Conservation (phyloP, 2,329 filamentous ascomycete species). For the Hymenotorrendiella dingleyae region DNA sequence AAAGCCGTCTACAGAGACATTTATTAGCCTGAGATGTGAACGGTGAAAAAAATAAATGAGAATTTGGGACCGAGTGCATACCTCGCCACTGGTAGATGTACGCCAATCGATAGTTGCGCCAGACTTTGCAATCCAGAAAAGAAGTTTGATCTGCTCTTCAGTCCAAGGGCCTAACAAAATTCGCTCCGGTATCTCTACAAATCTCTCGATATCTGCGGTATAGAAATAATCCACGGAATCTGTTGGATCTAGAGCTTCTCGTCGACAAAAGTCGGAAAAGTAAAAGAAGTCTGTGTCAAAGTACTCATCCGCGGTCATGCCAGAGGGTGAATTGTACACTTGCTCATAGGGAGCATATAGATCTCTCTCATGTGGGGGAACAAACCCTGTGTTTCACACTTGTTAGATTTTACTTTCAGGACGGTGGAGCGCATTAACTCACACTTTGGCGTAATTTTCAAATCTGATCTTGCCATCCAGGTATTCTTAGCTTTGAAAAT, state of each 20-base stretch:
- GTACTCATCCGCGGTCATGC: constrained; percentile 9
- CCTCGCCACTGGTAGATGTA: constrained; percentile 27
- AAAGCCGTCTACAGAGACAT: constrained; percentile 17
- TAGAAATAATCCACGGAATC: neutral
- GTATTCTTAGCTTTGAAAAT: constrained; percentile 21
- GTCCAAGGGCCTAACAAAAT: no score
- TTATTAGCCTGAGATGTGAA: no score
- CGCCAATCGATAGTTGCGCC: constrained; percentile 24
- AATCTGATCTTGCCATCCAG: constrained; percentile 18
- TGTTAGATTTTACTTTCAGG: no score
- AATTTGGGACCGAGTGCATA: constrained; percentile 7
- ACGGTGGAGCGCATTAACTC: no score
- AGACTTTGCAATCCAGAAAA: constrained; percentile 27
- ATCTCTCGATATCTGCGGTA: constrained; percentile 11
- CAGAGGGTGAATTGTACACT: neutral
- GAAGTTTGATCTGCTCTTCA: constrained; percentile 18
- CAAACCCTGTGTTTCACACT: neutral
- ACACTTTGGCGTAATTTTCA: constrained; percentile 10
- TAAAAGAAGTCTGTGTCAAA: constrained; percentile 15
- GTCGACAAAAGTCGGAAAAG: constrained; percentile 8
- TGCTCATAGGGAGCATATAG: no score
- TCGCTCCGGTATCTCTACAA: constrained; percentile 25
- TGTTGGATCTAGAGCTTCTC: neutral
- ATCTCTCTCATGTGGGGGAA: no score
- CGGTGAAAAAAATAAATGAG: neutral